A percentile compares a stretch with the other conserved stretches of the same genome.
Evolutionary conservation across 2,329 filamentous ascomycete genomes (phyloP).

Genomic region (Sphaerulina musiva): DNA sequence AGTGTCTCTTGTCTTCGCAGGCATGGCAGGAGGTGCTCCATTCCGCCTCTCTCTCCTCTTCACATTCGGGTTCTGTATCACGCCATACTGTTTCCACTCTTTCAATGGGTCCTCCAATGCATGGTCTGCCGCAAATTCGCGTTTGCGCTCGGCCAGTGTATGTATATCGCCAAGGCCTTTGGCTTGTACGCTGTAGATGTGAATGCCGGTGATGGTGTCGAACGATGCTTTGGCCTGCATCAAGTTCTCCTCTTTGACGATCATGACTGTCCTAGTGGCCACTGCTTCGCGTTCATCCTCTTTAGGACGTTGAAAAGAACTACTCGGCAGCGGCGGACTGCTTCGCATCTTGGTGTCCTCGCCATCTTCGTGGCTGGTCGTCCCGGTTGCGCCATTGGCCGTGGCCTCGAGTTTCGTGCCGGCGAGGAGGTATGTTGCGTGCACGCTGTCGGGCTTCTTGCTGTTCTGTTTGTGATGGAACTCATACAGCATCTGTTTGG

Average conservation of each 20-base stretch:
- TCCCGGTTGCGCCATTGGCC: constrained; percentile 25
- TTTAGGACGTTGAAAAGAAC: constrained; percentile 48
- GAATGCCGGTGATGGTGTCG: constrained; percentile 67
- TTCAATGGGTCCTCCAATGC: constrained; percentile 54
- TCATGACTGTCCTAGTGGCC: constrained; percentile 36
- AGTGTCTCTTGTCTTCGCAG: constrained; percentile 2
- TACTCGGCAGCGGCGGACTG: constrained; percentile 60
- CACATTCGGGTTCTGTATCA: constrained; percentile 66
- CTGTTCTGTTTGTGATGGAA: constrained; percentile 74
- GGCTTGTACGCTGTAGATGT: constrained; percentile 79
- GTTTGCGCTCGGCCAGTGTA: constrained; percentile 62
- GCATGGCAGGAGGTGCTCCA: constrained; percentile 36
- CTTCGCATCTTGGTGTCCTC: constrained; percentile 63
- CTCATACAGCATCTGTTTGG: constrained; percentile 86
- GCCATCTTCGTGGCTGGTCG: constrained; percentile 42
- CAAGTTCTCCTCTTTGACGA: constrained; percentile 30
- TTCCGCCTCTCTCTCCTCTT: constrained; percentile 45
- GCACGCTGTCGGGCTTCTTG: constrained; percentile 65
- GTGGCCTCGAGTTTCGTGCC: constrained; percentile 52
- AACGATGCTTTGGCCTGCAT: constrained; percentile 57
- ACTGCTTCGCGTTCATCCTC: constrained; percentile 48
- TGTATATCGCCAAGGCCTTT: constrained; percentile 61
- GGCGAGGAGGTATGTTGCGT: constrained; percentile 86
- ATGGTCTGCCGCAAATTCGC: constrained; percentile 54
- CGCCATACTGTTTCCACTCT: constrained; percentile 59